Percentiles rank a stretch among this genome's conserved stretches.
Evolutionary conservation across 2,329 filamentous ascomycete genomes (phyloP).

Genomic region (Curvularia eragrostidis): DNA sequence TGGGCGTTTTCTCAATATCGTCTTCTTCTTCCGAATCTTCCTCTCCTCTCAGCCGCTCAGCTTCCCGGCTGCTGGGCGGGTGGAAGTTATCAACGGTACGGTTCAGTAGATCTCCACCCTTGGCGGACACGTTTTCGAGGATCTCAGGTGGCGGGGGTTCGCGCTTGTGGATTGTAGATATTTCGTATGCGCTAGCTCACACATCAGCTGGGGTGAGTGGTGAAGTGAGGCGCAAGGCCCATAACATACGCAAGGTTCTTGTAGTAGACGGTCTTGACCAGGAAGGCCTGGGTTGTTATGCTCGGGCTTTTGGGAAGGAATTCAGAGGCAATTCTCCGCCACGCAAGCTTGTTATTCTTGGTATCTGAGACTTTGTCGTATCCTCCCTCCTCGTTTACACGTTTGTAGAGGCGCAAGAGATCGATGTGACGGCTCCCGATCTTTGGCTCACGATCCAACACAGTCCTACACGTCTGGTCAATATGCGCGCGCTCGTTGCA

Average conservation of each 20-base stretch:
- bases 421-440: constrained; percentile 79
- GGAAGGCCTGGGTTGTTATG: constrained; percentile 82
- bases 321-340: constrained; percentile 79
- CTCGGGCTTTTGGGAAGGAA: constrained; percentile 75
- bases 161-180: constrained; percentile 75
- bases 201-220: constrained; percentile 11
- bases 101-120: constrained; percentile 78
- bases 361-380: constrained; percentile 77
- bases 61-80: constrained; percentile 56
- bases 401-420: constrained; percentile 77
- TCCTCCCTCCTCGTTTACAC: constrained; percentile 77
- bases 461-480: constrained; percentile 59
- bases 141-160: constrained; percentile 89
- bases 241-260: constrained; percentile 73
- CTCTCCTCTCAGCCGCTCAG: constrained; percentile 57
- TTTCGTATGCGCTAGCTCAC: constrained; percentile 73
- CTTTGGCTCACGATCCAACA: constrained; percentile 80
- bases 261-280: constrained; percentile 87
- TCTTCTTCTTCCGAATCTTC: constrained; percentile 59
- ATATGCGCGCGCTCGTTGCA: constrained; percentile 31
- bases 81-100: constrained; percentile 79
- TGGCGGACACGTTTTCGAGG: constrained; percentile 79
- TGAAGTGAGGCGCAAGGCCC: background rate
- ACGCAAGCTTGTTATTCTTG: constrained; percentile 80
- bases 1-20: constrained; percentile 55